phyloP scores from a whole-genome alignment of 345 rosid genomes.

The Pugionium dolabratum region DNA sequence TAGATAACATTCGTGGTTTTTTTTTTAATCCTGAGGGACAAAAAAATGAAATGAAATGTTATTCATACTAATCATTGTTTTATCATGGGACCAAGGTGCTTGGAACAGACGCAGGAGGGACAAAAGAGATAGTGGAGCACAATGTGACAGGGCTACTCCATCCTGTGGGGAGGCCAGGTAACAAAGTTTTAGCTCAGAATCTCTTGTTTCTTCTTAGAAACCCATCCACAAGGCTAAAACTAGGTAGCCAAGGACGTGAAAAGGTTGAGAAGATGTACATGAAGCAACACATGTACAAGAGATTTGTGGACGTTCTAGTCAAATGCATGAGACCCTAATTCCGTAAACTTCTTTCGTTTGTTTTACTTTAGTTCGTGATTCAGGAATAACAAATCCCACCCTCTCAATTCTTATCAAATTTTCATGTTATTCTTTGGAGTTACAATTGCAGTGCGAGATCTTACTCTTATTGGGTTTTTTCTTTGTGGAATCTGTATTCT shows the following conservation, averaged over 20 bases:
- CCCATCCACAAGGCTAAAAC: conserved; percentile 56
- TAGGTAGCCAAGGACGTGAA: conserved; percentile 76
- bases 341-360: conserved; percentile 9
- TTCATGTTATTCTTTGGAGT: conserved; percentile 23
- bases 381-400: neutral
- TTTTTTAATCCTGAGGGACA: neutral
- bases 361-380: conserved; percentile 7
- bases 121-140: conserved; percentile 79
- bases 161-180: conserved; percentile 70
- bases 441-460: neutral
- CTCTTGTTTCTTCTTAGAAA: conserved; percentile 58
- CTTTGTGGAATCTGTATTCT: conserved; percentile 9
- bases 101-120: conserved; percentile 96
- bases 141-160: conserved; percentile 88
- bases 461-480: neutral
- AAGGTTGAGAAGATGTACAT: conserved; percentile 65
- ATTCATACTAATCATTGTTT: conserved; percentile 3
- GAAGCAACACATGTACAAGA: conserved; percentile 92
- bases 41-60: neutral
- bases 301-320: conserved; percentile 70
- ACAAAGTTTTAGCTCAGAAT: conserved; percentile 58
- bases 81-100: conserved; percentile 38
- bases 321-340: conserved; percentile 69
- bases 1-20: neutral
- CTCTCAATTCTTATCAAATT: conserved; percentile 18